Conservation (phyloP, 2,329 filamentous ascomycete species). For the Colletotrichum liriopes region DNA sequence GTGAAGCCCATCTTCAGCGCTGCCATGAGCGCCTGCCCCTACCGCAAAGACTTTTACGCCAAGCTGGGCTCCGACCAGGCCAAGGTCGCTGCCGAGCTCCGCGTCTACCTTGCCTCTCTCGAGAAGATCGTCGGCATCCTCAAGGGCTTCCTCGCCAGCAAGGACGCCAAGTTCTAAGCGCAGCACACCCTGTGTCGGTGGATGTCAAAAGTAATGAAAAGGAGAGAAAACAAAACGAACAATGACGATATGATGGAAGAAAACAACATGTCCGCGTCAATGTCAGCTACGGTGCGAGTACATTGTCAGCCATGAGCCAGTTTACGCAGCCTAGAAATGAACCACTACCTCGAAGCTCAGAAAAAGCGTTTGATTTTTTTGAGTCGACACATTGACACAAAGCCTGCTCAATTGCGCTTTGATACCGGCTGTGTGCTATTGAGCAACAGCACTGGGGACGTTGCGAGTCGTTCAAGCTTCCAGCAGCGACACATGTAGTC, state of each 20-base stretch:
- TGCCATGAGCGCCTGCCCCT: slow-evolving; percentile 93
- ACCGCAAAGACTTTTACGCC: slow-evolving; percentile 92
- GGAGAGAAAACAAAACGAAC: slow-evolving; percentile 19
- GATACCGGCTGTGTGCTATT: not conserved
- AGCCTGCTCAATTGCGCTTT: not conserved
- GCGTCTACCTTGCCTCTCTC: slow-evolving; percentile 81
- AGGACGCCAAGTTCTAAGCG: slow-evolving; percentile 71
- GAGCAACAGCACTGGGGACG: not conserved
- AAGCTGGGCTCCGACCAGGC: slow-evolving; percentile 82
- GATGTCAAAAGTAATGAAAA: slow-evolving; percentile 12
- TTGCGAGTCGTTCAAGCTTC: not conserved
- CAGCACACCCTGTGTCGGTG: not conserved
- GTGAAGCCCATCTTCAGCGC: slow-evolving; percentile 94
- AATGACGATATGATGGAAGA: slow-evolving; percentile 32
- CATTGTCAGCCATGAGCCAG: slow-evolving; percentile 27
- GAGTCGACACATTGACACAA: not conserved
- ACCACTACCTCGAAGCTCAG: slow-evolving; percentile 27
- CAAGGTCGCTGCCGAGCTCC: slow-evolving; percentile 76
- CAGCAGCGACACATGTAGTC: not conserved
- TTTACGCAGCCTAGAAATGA: slow-evolving; percentile 43
- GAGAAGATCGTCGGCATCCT: slow-evolving; percentile 86
- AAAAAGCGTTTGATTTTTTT: slow-evolving; percentile 15
- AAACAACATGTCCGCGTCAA: slow-evolving; percentile 26
- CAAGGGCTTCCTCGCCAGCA: slow-evolving; percentile 69
- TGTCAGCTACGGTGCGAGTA: slow-evolving; percentile 31